Percentiles rank a stretch among this genome's conserved stretches.
Conservation (phyloP, 73 alveolate genomes). For the Tetrahymena borealis region DNA sequence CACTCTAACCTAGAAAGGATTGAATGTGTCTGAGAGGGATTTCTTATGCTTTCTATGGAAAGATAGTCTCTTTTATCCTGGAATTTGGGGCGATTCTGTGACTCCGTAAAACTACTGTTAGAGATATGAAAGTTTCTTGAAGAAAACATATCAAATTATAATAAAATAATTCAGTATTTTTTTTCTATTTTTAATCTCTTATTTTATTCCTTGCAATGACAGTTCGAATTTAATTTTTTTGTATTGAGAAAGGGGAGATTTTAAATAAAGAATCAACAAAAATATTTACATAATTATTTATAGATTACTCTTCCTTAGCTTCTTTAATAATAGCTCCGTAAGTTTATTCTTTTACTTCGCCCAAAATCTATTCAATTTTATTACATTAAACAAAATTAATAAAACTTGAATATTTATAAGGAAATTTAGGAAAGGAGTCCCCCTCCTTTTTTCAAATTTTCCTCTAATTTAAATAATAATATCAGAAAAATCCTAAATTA, state of each 20-base stretch:
- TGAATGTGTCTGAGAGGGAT: constrained; percentile 26
- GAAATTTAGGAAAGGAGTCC: background rate
- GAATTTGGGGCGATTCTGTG: background rate
- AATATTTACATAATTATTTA: background rate
- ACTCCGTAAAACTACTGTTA: background rate
- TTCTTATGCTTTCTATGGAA: constrained; percentile 33
- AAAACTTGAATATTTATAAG: no score
- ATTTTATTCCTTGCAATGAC: no score
- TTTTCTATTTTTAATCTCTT: background rate
- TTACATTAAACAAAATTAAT: background rate
- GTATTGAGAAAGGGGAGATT: background rate
- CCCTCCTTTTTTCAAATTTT: background rate
- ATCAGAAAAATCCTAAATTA: background rate
- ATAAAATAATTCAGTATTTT: background rate
- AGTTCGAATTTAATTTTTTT: no score
- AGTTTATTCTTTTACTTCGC: background rate
- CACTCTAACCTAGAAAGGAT: background rate
- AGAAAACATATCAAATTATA: background rate
- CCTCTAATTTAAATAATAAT: background rate
- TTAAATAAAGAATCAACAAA: background rate
- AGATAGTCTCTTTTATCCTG: background rate
- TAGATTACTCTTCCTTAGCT: background rate
- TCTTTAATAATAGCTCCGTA: background rate
- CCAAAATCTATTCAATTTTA: background rate
- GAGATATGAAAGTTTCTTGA: background rate